Conservation (phyloP, 495 filamentous ascomycete species). For the Hyphodiscus hymeniophilus region DNA sequence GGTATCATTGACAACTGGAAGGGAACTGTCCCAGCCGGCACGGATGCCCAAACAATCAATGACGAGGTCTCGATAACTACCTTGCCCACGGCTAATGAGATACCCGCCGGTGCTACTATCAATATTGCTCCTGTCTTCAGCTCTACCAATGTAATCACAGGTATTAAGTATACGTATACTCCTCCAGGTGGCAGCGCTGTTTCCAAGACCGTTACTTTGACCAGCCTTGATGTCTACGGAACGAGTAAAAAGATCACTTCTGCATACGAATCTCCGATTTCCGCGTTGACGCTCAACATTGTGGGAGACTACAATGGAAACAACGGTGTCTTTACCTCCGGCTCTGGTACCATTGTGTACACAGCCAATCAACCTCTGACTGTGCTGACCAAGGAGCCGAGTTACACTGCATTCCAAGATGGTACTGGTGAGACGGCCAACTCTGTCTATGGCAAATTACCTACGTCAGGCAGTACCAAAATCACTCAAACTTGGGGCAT, state of each 20-base stretch:
- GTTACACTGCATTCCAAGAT: not conserved
- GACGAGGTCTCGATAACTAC: not conserved
- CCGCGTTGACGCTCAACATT: not conserved
- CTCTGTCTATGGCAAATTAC: not conserved
- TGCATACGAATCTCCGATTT: not conserved
- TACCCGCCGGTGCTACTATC: not conserved
- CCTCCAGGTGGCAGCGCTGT: not conserved
- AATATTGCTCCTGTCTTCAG: not conserved
- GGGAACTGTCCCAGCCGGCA: not conserved
- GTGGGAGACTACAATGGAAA: not conserved
- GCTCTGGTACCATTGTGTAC: not conserved
- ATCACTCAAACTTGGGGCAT: not conserved
- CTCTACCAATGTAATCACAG: not conserved
- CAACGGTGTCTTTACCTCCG: not conserved
- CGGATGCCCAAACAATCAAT: not conserved
- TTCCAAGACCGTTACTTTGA: not conserved
- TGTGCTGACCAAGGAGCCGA: not conserved
- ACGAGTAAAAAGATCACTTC: not conserved
- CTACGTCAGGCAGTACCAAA: not conserved
- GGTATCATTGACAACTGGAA: not conserved
- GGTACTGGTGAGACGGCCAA: not conserved
- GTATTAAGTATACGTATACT: not conserved
- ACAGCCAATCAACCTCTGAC: not conserved
- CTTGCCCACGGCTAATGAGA: not conserved
- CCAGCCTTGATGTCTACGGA: not conserved